Percentiles rank a stretch among this genome's conserved stretches.
Evolutionary conservation across 192 early-diverging fungal species (phyloP).

Genomic region (Geranomyces michiganensis): DNA sequence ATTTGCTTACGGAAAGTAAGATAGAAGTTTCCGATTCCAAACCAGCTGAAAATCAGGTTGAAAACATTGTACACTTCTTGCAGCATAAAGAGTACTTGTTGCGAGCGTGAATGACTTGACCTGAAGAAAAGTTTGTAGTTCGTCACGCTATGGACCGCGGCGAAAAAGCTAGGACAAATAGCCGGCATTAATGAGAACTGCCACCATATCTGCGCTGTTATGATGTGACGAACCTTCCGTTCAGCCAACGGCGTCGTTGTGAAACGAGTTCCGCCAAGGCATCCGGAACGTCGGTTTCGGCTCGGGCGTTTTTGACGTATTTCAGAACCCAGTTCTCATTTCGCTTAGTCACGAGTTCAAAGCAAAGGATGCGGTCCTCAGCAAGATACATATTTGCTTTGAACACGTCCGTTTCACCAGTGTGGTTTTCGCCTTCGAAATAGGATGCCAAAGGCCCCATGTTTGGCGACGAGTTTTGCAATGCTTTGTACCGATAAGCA

Average conservation of each 20-base stretch:
- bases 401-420: slow-evolving; percentile 60
- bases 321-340: slow-evolving; percentile 65
- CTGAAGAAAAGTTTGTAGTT: slow-evolving; percentile 76
- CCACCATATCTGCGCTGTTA: too few relatives aligned
- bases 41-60: slow-evolving; percentile 72
- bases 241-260: slow-evolving; percentile 93
- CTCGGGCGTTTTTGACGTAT: slow-evolving; percentile 80
- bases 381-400: slow-evolving; percentile 79
- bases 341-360: slow-evolving; percentile 76
- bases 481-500: slow-evolving; percentile 76
- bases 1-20: slow-evolving; percentile 27
- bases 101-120: slow-evolving; percentile 70
- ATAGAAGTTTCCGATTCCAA: slow-evolving; percentile 42
- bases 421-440: slow-evolving; percentile 60
- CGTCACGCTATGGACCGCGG: slow-evolving; percentile 78
- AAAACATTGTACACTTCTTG: slow-evolving; percentile 82
- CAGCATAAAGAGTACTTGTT: slow-evolving; percentile 71
- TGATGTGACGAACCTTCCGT: slow-evolving; percentile 64
- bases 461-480: slow-evolving; percentile 68
- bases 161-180: slow-evolving; percentile 72
- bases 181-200: too few relatives aligned
- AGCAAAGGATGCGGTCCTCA: slow-evolving; percentile 47
- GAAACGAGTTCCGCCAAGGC: slow-evolving; percentile 87
- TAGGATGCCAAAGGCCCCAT: slow-evolving; percentile 73
- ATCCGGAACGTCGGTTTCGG: slow-evolving; percentile 90